Conservation (phyloP, 1,139 yeast species). For the Pichia sp. region DNA sequence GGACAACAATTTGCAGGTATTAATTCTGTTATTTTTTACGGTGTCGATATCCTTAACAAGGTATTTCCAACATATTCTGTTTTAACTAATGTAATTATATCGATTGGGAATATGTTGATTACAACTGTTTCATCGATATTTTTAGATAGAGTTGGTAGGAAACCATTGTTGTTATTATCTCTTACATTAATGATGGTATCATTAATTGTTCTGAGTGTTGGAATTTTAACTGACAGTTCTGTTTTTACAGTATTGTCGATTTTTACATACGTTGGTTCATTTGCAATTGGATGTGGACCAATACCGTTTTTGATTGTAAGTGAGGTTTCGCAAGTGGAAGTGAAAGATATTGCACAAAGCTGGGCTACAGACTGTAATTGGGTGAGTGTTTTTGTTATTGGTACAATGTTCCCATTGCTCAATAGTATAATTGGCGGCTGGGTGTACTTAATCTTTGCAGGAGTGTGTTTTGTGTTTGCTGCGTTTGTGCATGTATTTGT, state of each 20-base stretch:
- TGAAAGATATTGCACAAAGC: slow-evolving; percentile 84
- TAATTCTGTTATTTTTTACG: slow-evolving; percentile 86
- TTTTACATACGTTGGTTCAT: slow-evolving; percentile 67
- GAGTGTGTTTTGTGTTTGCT: slow-evolving; percentile 45
- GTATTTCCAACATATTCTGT: slow-evolving; percentile 68
- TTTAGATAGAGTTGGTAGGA: slow-evolving; percentile 72
- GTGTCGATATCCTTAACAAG: slow-evolving; percentile 70
- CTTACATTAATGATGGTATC: slow-evolving; percentile 65
- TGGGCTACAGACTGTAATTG: slow-evolving; percentile 90
- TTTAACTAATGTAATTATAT: slow-evolving; percentile 64
- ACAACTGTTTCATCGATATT: slow-evolving; percentile 68
- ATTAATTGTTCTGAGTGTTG: slow-evolving; percentile 58
- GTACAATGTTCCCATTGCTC: slow-evolving; percentile 71
- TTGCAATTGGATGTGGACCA: slow-evolving; percentile 92
- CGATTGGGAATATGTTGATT: slow-evolving; percentile 63
- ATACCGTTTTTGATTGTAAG: slow-evolving; percentile 88
- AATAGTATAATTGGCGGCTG: slow-evolving; percentile 64
- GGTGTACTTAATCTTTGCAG: slow-evolving; percentile 70
- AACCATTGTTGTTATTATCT: slow-evolving; percentile 61
- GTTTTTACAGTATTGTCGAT: slow-evolving; percentile 59
- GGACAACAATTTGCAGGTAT: slow-evolving; percentile 92
- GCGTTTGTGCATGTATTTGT: slow-evolving; percentile 43
- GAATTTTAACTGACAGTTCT: slow-evolving; percentile 49
- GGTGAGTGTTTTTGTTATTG: slow-evolving; percentile 81
- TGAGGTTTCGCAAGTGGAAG: slow-evolving; percentile 76